Evolutionary conservation across 179 eudicot genomes (phyloP).

Genomic region (Sideroxylon spinosum): DNA sequence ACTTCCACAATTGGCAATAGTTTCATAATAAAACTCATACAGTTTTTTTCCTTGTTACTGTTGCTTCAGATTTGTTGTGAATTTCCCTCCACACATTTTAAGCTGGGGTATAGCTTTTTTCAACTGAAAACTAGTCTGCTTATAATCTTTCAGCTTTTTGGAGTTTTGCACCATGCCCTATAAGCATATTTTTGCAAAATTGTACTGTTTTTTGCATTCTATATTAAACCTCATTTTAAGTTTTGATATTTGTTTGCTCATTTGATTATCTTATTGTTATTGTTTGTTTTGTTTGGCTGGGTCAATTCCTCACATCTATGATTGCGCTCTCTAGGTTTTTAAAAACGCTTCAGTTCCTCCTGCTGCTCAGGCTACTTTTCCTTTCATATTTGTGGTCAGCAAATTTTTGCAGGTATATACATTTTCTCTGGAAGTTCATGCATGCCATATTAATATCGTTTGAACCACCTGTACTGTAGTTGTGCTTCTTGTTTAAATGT

Average conservation of each 20-base stretch:
- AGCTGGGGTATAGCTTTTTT: no score
- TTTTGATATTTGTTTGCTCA: background rate
- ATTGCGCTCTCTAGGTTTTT: slow-evolving; percentile 35
- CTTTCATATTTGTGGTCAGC: slow-evolving; percentile 80
- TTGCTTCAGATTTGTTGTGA: no score
- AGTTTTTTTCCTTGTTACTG: no score
- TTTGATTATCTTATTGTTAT: background rate
- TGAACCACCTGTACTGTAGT: background rate
- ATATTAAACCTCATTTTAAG: background rate
- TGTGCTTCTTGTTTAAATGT: background rate
- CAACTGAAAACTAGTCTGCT: no score
- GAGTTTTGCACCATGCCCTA: no score
- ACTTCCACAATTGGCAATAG: no score
- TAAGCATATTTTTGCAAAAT: no score
- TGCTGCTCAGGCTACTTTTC: slow-evolving; percentile 84
- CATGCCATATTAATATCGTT: background rate
- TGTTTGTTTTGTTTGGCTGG: background rate
- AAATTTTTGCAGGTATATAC: slow-evolving; percentile 73
- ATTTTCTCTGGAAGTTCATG: background rate
- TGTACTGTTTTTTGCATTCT: background rate
- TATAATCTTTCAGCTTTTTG: no score
- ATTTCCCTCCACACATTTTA: no score
- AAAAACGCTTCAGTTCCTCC: slow-evolving; percentile 82
- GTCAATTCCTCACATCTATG: background rate
- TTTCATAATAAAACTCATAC: no score